These are phyloP conservation scores for Dittrichia graveolens DNA, from an alignment of 129 eudicot genomes.

Conservation along the genomic window DNA sequence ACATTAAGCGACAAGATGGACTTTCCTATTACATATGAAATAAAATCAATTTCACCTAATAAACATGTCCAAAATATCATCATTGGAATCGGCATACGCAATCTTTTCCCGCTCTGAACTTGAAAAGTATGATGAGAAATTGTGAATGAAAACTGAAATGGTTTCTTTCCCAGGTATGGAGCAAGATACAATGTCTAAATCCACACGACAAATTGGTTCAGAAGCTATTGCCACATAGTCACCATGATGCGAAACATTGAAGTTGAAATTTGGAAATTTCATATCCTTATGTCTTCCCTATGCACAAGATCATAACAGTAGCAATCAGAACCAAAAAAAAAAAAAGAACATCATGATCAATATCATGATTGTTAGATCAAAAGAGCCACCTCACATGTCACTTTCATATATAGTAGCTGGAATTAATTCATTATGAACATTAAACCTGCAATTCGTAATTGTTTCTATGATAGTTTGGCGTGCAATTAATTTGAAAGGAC, in stretches of 20 bases:
- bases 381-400: constrained; percentile 8
- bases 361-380: neutral
- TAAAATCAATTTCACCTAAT: constrained; percentile 50
- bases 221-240: constrained; percentile 94
- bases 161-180: constrained; percentile 54
- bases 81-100: constrained; percentile 53
- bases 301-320: neutral
- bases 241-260: constrained; percentile 90
- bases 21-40: neutral
- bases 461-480: neutral
- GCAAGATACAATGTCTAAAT: constrained; percentile 70
- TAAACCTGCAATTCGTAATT: neutral
- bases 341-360: neutral
- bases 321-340: constrained; percentile 4
- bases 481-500: neutral
- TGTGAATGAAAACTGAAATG: constrained; percentile 53
- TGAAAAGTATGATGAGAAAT: constrained; percentile 72
- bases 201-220: constrained; percentile 84
- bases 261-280: constrained; percentile 74
- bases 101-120: constrained; percentile 67
- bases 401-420: neutral
- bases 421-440: neutral
- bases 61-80: constrained; percentile 49
- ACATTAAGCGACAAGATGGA: too few species aligned
- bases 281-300: constrained; percentile 16